Conservation (phyloP, 2,329 filamentous ascomycete species). For the Xylaria arbuscula region DNA sequence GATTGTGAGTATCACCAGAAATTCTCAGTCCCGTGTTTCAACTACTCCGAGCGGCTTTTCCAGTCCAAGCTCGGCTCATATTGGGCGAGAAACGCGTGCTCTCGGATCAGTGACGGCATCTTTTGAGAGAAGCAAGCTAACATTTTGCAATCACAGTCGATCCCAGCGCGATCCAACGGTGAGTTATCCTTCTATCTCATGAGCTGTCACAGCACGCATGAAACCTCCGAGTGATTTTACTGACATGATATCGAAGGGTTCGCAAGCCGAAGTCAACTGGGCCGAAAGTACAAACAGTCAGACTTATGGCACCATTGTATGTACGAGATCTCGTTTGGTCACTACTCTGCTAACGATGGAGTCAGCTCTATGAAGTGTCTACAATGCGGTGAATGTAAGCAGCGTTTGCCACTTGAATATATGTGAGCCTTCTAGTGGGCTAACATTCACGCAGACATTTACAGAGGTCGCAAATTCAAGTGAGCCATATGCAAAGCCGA, state of each 20-base stretch:
- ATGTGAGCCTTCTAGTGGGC: too few relatives aligned
- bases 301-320: slow-evolving; percentile 85
- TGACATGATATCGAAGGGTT: slow-evolving; percentile 48
- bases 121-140: slow-evolving; percentile 5
- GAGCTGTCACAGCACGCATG: not conserved
- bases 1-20: slow-evolving; percentile 64
- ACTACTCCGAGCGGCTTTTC: not conserved
- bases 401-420: too few relatives aligned
- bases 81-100: not conserved
- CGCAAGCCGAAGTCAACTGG: slow-evolving; percentile 77
- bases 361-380: slow-evolving; percentile 54
- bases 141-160: slow-evolving; percentile 64
- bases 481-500: slow-evolving; percentile 6
- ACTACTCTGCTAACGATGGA: slow-evolving; percentile 3
- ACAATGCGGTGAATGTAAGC: slow-evolving; percentile 65
- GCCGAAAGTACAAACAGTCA: slow-evolving; percentile 85
- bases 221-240: not conserved
- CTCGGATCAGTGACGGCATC: not conserved
- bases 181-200: slow-evolving; percentile 7
- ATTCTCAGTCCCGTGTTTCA: not conserved
- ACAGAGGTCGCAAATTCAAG: slow-evolving; percentile 95
- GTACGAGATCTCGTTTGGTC: not conserved
- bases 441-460: slow-evolving; percentile 65
- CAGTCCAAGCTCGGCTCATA: not conserved
- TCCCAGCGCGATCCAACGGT: slow-evolving; percentile 78